A percentile compares a stretch with the other conserved stretches of the same genome.
Evolutionary conservation across 208 protist species (phyloP).

Genomic region (Wallacemonas rigidus): DNA sequence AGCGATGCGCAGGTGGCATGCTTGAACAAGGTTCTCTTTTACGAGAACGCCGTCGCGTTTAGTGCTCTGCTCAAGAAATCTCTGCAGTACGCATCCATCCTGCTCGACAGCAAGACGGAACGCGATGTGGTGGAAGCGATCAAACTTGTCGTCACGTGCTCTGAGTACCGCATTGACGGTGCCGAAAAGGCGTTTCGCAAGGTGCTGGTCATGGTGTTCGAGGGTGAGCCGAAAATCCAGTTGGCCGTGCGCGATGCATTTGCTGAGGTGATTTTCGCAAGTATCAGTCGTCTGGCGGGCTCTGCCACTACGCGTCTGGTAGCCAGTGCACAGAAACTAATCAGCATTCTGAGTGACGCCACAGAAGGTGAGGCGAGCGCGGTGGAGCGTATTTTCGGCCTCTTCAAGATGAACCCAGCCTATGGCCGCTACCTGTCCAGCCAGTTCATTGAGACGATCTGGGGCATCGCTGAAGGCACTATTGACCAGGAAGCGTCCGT

Average conservation of each 20-base stretch:
- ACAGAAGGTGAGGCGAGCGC: slow-evolving; percentile 87
- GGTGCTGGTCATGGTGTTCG: slow-evolving; percentile 87
- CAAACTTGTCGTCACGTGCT: slow-evolving; percentile 82
- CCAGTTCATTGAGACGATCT: slow-evolving; percentile 85
- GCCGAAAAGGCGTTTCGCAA: slow-evolving; percentile 65
- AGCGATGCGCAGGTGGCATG: slow-evolving; percentile 51
- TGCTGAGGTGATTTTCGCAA: slow-evolving; percentile 80
- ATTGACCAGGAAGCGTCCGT: slow-evolving; percentile 51
- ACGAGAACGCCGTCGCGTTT: slow-evolving; percentile 75
- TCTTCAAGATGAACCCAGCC: slow-evolving; percentile 65
- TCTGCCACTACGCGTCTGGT: slow-evolving; percentile 58
- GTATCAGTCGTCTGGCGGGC: slow-evolving; percentile 58
- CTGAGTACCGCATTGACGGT: slow-evolving; percentile 75
- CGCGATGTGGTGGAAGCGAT: slow-evolving; percentile 88
- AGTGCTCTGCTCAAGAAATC: slow-evolving; percentile 64
- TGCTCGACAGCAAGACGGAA: slow-evolving; percentile 87
- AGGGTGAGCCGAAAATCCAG: slow-evolving; percentile 88
- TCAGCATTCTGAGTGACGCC: slow-evolving; percentile 60
- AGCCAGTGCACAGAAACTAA: slow-evolving; percentile 81
- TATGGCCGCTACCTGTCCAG: slow-evolving; percentile 61
- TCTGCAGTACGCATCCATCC: slow-evolving; percentile 54
- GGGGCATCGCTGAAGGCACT: slow-evolving; percentile 82
- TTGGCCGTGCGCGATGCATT: slow-evolving; percentile 89
- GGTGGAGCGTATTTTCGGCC: slow-evolving; percentile 76
- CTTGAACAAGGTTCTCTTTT: slow-evolving; percentile 80